These are phyloP conservation scores for Amesomyces nigricolor DNA, from an alignment of 2,329 filamentous ascomycete genomes.

Conservation along the genomic window DNA sequence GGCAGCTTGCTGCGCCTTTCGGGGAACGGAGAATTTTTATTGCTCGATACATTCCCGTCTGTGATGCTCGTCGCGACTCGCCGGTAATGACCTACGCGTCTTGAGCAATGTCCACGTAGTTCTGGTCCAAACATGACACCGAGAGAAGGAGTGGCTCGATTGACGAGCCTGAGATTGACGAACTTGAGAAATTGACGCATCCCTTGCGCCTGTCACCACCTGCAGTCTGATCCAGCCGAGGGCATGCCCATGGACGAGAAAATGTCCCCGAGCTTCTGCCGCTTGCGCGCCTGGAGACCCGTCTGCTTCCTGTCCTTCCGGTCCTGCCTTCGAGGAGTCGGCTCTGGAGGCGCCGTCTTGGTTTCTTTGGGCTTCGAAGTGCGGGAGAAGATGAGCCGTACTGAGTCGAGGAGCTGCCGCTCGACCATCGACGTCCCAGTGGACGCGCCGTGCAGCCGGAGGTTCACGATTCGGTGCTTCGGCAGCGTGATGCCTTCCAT, in stretches of 20 bases:
- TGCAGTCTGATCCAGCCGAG: not conserved
- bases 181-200: too few relatives aligned
- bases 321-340: not conserved
- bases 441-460: not conserved
- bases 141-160: too few relatives aligned
- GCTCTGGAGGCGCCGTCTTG: not conserved
- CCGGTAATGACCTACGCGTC: not conserved
- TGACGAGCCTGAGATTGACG: too few relatives aligned
- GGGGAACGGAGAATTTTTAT: conserved; percentile 35
- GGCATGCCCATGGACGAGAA: conserved; percentile 1
- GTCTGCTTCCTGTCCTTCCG: not conserved
- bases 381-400: conserved; percentile 9
- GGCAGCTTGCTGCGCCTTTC: conserved; percentile 25
- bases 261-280: conserved; percentile 4
- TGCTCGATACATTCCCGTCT: conserved; percentile 27
- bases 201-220: not conserved
- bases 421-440: too few relatives aligned
- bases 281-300: conserved; percentile 1
- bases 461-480: not conserved
- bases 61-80: not conserved
- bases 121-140: too few relatives aligned
- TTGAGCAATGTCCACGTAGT: too few relatives aligned
- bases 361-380: not conserved
- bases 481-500: conserved; percentile 2
- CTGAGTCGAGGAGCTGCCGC: too few relatives aligned